Percentiles rank a stretch among this genome's conserved stretches.
These are phyloP conservation scores for Plasmodium yoelii DNA, from an alignment of 169 alveolate species.

Conservation along the genomic window DNA sequence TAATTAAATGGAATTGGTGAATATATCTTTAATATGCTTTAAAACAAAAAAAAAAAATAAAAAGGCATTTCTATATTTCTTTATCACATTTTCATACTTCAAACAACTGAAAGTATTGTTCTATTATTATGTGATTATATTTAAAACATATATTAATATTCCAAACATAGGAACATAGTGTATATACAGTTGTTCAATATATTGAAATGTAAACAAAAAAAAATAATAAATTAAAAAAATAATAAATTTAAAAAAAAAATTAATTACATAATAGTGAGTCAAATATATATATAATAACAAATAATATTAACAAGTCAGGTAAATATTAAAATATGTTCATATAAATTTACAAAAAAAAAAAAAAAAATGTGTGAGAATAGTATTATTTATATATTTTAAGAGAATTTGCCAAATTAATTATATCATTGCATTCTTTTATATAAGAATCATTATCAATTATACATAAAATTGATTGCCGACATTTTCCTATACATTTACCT, in stretches of 20 bases:
- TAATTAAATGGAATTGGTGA: conserved; percentile 8
- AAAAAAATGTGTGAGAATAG: background rate
- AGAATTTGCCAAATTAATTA: conserved; percentile 33
- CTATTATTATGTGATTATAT: too few species aligned
- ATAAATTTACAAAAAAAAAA: background rate
- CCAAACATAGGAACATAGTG: too few species aligned
- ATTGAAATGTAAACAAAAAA: too few species aligned
- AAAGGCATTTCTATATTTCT: background rate
- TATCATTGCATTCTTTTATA: conserved; percentile 55
- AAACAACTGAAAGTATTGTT: too few species aligned
- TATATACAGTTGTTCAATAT: too few species aligned
- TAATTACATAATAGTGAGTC: too few species aligned
- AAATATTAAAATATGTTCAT: conserved; percentile 5
- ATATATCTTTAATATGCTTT: conserved; percentile 23
- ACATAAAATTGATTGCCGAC: conserved; percentile 57
- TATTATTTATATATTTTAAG: conserved; percentile 18
- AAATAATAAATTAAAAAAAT: too few species aligned
- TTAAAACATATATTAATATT: too few species aligned
- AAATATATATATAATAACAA: background rate
- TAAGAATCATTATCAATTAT: conserved; percentile 60
- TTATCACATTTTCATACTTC: background rate
- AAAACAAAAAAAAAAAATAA: conserved; percentile 9
- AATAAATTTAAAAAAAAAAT: too few species aligned
- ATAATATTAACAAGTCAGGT: background rate
- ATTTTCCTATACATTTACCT: conserved; percentile 54